Evolutionary conservation across 2,329 filamentous ascomycete genomes (phyloP).

Genomic region (Remersonia thermophila): DNA sequence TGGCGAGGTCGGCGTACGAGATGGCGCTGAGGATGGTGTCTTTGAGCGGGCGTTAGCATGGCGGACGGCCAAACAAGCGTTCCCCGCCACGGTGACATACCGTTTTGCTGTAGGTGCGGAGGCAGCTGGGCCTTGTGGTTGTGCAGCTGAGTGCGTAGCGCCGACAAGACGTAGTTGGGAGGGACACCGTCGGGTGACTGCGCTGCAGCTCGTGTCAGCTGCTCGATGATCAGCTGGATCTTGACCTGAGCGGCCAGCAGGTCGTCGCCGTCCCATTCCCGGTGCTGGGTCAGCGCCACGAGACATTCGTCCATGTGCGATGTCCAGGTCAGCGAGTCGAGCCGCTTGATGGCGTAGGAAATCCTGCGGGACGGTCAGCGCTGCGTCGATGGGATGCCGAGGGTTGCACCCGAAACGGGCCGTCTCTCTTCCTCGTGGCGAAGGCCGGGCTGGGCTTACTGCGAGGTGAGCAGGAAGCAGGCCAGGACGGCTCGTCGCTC

Average conservation of each 20-base stretch:
- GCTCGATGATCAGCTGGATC: conserved; percentile 29
- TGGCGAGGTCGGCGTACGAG: conserved; percentile 24
- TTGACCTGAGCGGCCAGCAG: conserved; percentile 32
- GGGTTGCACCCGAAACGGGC: too few relatives aligned
- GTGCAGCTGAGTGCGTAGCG: conserved; percentile 18
- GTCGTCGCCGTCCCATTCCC: conserved; percentile 37
- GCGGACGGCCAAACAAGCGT: background rate
- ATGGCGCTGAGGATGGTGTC: conserved; percentile 25
- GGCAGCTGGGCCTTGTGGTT: conserved; percentile 17
- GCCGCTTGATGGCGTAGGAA: conserved; percentile 27
- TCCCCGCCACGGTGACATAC: conserved; percentile 9
- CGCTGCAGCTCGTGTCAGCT: conserved; percentile 17
- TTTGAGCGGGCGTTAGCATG: conserved; percentile 14
- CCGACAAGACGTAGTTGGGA: conserved; percentile 16
- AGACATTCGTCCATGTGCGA: conserved; percentile 47
- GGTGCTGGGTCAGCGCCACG: conserved; percentile 29
- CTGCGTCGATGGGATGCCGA: too few relatives aligned
- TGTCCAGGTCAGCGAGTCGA: conserved; percentile 44
- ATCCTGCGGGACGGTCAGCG: conserved; percentile 9
- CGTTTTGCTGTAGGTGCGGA: conserved; percentile 12
- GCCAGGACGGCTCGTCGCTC: conserved; percentile 37
- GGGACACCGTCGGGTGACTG: conserved; percentile 14
- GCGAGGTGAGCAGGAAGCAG: conserved; percentile 30
- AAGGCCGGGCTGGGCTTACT: conserved; percentile 20
- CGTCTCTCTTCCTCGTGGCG: background rate